Evolutionary conservation across 2,329 filamentous ascomycete species (phyloP).

Genomic region (Knufia fluminis): DNA sequence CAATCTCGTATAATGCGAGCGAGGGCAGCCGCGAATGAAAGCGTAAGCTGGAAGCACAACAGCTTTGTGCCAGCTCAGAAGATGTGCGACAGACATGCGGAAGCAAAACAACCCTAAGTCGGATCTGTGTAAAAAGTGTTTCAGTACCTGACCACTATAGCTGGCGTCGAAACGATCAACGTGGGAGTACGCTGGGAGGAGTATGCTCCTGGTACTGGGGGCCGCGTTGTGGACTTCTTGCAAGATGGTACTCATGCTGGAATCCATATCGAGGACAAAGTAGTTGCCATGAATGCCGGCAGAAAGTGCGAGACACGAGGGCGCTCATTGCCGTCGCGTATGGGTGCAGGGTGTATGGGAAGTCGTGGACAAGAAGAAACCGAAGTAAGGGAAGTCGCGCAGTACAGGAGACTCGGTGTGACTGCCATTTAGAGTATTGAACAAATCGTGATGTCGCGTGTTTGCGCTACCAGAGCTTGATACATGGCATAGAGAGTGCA

Average conservation of each 20-base stretch:
- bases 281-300: not conserved
- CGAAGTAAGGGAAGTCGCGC: not conserved
- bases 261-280: too few relatives aligned
- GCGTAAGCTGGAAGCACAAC: not conserved
- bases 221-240: too few relatives aligned
- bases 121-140: not conserved
- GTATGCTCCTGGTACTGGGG: too few relatives aligned
- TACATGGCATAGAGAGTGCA: too few relatives aligned
- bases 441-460: not conserved
- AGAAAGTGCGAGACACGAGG: not conserved
- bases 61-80: not conserved
- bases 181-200: too few relatives aligned
- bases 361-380: not conserved
- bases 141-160: too few relatives aligned
- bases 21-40: not conserved
- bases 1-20: too few relatives aligned
- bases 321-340: not conserved
- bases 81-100: not conserved
- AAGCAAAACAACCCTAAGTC: not conserved
- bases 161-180: too few relatives aligned
- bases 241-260: too few relatives aligned
- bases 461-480: too few relatives aligned
- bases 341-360: not conserved
- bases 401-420: not conserved
- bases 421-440: not conserved